Evolutionary conservation across 805 yeast genomes (phyloP).

Genomic region (Candida dendrica): DNA sequence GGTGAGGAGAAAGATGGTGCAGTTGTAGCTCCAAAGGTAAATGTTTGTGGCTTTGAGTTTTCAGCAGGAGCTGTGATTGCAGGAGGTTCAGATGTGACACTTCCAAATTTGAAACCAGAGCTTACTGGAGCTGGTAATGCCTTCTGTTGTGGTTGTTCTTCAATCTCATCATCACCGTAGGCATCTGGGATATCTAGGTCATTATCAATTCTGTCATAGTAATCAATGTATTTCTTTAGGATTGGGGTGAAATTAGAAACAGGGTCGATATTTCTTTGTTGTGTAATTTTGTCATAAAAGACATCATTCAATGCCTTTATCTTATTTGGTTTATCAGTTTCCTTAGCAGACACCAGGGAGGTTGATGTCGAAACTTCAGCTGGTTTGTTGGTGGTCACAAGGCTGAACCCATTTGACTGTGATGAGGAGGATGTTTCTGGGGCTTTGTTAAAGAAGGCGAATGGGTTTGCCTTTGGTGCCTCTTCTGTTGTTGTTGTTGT

Average conservation of each 20-base stretch:
- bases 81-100: neutral
- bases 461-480: conserved; percentile 3
- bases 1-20: neutral
- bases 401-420: neutral
- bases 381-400: neutral
- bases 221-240: conserved; percentile 52
- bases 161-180: neutral
- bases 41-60: neutral
- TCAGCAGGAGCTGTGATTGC: conserved; percentile 3
- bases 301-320: conserved; percentile 60
- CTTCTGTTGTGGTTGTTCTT: conserved; percentile 9
- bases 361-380: neutral
- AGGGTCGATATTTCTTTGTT: conserved; percentile 35
- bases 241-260: conserved; percentile 49
- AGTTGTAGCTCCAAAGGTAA: conserved; percentile 21
- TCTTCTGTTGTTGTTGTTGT: neutral
- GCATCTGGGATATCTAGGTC: conserved; percentile 15
- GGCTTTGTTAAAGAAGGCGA: neutral
- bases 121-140: conserved; percentile 10
- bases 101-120: conserved; percentile 11
- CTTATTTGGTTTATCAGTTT: conserved; percentile 34
- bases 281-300: conserved; percentile 42
- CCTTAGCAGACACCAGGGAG: neutral
- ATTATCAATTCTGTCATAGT: conserved; percentile 32
- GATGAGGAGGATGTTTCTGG: neutral